Base-by-base conservation (phyloP, 192 early-diverging fungal genomes). In the Ambispora gerdemannii region DNA sequence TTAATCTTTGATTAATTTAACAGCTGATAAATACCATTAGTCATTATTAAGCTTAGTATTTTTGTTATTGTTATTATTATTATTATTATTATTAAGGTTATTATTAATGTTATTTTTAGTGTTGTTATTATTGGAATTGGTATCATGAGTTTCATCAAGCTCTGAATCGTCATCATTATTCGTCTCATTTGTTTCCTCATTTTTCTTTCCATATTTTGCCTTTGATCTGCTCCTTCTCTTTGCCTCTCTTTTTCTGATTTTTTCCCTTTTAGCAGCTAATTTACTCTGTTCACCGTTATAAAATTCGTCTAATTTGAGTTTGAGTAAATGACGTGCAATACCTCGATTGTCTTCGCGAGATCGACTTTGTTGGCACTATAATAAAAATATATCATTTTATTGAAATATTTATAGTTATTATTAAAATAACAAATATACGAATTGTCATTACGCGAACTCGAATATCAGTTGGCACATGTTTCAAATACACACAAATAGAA, bases 331-430 rank as follows among this genome's bases (percentile, higher is more conserved):
- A 49, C 83, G 66, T 0, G 91, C 91, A 33, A 90, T 82, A 32
- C 85, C 85, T 67, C 91, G 84, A 70, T 92, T 92, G 70, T 88
- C 83, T 30, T 85, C 83, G 49, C 90, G 68, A 17, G 87, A 91
- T 33, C 91, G 76, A 0, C 90, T 90, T 28, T 90, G 86, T 59
- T 92, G 91, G 55, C 91, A 92, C 68, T 83, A 67, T 38, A 30
- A 13, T n/a, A 31, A 59, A 34, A n/a, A 25, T 13, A 4, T 35
- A 17, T 20, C 1, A 3, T 15, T 49, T 63, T 25, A 28, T 2
- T 47, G 47, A 11, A 31, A 49, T 31, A 47, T 47, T 4, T 34
- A 30, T 63, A 17, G 33, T 13, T 20, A 24, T 35, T 62, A 24
- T 25, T 25, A 52, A 34, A 28, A 30, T 6, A 27, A 34, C 27